phyloP scores from a whole-genome alignment of 2,329 filamentous ascomycete species.

The Piedraia hortae region DNA sequence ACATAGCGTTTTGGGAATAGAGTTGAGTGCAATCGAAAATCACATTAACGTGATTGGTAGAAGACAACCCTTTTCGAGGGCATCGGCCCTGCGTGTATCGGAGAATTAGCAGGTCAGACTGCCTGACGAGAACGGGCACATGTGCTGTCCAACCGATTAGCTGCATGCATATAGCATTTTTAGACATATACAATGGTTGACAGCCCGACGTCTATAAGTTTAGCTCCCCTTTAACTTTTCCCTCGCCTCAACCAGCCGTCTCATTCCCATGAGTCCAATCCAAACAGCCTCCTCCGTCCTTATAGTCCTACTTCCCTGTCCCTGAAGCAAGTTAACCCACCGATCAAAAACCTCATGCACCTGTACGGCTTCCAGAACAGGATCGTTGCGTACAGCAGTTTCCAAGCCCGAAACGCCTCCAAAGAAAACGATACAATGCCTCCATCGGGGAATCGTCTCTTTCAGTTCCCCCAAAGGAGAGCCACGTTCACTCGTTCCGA shows the following conservation, averaged over 20 bases:
- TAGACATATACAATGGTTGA: too few species aligned
- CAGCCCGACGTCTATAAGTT: too few species aligned
- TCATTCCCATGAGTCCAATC: slow-evolving; percentile 43
- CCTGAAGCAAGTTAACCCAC: slow-evolving; percentile 58
- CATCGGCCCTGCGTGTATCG: too few species aligned
- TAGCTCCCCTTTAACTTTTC: too few species aligned
- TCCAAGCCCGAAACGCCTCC: slow-evolving; percentile 60
- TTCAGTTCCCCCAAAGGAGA: slow-evolving; percentile 17
- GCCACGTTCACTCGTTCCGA: slow-evolving; percentile 63
- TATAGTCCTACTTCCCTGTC: slow-evolving; percentile 59
- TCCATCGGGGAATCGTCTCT: slow-evolving; percentile 18
- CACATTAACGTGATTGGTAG: too few species aligned
- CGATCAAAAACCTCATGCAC: slow-evolving; percentile 51
- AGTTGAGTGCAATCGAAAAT: too few species aligned
- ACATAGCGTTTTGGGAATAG: too few species aligned
- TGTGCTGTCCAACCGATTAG: too few species aligned
- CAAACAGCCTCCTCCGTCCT: slow-evolving; percentile 62
- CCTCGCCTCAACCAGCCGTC: slow-evolving; percentile 15
- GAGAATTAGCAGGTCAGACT: too few species aligned
- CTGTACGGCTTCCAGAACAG: slow-evolving; percentile 30
- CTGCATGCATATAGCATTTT: too few species aligned
- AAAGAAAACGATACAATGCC: slow-evolving; percentile 52
- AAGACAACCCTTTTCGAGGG: too few species aligned
- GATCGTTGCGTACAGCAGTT: slow-evolving; percentile 37
- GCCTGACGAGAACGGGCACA: too few species aligned